Base-by-base conservation (phyloP, 2,329 filamentous ascomycete genomes). In the Sporothrix protearum region DNA sequence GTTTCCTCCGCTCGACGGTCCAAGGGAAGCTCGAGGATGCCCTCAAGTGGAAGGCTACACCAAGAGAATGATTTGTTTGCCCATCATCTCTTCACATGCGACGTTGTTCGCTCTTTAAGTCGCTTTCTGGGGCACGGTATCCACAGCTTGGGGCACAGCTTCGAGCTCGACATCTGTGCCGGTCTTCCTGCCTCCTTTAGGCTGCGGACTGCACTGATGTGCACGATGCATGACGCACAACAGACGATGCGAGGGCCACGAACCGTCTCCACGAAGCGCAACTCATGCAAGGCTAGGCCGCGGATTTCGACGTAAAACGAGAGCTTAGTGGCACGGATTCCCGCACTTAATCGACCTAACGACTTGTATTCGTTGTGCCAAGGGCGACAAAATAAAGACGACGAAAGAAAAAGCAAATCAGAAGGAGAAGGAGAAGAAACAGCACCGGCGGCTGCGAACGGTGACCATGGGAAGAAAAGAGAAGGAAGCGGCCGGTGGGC, bases 1-100 rank as follows among this genome's bases (percentile, higher is more conserved):
- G 83, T 25, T 89, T 92, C 77, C 83, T 92, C 72, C 86, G 89
- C 75, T 87, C 89, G 67, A 83, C 85, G 16, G 82, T 92, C 77
- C 85, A 89, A 64, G 77, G 80, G 55, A 88, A 88, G 76, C 79
- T 89, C 42, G 80, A 81, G 33, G 80, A 80, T 28, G 85, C 87
- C 77, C 81, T 89, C 45, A 81, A 87, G 76, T 90, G 87, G 87
- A 88, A 88, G 79, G 19, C 51, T 19, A 69, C 57, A 14, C 57
- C n/a, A 33, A 55, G 51, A 16, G 57, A 39, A 55, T 57, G 66
- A 68, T 42, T 45, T 53, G 36, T 2, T 22, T 25, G 33, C 36
- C 22, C 39, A 3, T 10, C 14, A 10, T 51, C 22, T n/a, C 16
- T 4, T 67, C 42, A 51, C 25, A 49, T 36, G 45, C 45, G 30